Conservation (phyloP, 176 grass and related monocot species). For the Saccharum officinarum region DNA sequence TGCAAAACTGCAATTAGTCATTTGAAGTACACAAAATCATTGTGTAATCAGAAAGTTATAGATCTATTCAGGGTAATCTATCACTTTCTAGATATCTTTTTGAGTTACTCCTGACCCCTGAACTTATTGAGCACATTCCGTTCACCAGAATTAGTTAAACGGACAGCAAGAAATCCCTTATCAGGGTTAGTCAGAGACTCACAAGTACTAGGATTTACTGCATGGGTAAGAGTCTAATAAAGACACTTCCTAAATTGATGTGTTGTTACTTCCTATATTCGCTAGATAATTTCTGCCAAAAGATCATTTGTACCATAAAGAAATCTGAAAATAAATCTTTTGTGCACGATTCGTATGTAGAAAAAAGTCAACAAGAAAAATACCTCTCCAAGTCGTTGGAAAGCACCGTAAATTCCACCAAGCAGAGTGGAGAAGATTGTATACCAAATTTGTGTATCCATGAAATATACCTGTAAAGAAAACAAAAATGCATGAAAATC, state of each 20-base stretch:
- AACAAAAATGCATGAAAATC: conserved; percentile 31
- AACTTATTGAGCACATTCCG: conserved; percentile 6
- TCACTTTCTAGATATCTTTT: conserved; percentile 19
- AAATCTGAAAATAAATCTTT: conserved; percentile 16
- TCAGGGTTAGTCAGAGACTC: conserved; percentile 5
- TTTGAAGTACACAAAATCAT: conserved; percentile 23
- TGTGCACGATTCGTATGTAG: neutral
- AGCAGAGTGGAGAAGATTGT: conserved; percentile 91
- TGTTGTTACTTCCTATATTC: neutral
- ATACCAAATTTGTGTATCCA: conserved; percentile 99
- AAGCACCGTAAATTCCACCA: conserved; percentile 95
- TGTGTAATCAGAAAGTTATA: neutral
- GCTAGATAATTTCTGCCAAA: conserved; percentile 8
- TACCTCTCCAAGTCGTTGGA: conserved; percentile 94
- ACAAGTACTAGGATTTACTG: neutral
- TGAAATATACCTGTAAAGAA: conserved; percentile 89
- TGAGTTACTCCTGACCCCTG: neutral
- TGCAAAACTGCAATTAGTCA: conserved; percentile 23
- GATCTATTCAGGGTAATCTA: conserved; percentile 6
- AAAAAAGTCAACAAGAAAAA: conserved; percentile 15
- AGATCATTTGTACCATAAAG: neutral
- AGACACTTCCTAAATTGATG: neutral
- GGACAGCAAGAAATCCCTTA: neutral
- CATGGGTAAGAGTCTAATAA: conserved; percentile 1
- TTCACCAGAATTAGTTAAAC: neutral